Percentiles rank a stretch among this genome's conserved stretches.
Evolutionary conservation across 2,329 filamentous ascomycete genomes (phyloP).

Genomic region (Daldinia sp.): DNA sequence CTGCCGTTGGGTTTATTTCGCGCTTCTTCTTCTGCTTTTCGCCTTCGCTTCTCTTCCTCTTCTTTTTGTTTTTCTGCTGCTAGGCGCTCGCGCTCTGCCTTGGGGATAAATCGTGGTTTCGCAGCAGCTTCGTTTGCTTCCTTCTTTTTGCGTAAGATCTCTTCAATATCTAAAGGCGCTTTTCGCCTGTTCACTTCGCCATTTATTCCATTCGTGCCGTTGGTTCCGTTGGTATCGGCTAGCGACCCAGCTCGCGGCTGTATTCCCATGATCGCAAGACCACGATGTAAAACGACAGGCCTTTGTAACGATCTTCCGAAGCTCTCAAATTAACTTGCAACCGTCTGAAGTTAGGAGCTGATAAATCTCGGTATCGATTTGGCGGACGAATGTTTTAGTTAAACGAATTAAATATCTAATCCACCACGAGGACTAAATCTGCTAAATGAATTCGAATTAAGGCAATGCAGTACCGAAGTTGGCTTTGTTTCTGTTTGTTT

Average conservation of each 20-base stretch:
- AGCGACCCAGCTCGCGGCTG: slow-evolving; percentile 45
- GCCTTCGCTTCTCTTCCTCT: slow-evolving; percentile 64
- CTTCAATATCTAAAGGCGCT: slow-evolving; percentile 82
- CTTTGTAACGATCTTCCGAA: slow-evolving; percentile 5
- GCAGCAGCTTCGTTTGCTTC: slow-evolving; percentile 85
- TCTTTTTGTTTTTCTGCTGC: slow-evolving; percentile 78
- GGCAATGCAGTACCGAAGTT: slow-evolving; percentile 10
- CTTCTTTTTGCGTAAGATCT: slow-evolving; percentile 86
- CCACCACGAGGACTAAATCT: neutral
- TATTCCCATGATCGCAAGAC: slow-evolving; percentile 45
- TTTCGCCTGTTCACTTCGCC: slow-evolving; percentile 43
- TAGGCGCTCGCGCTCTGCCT: slow-evolving; percentile 77
- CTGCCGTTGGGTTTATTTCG: slow-evolving; percentile 28
- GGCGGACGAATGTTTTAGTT: neutral
- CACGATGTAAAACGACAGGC: slow-evolving; percentile 11
- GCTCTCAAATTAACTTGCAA: slow-evolving; percentile 3
- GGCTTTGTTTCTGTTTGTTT: slow-evolving; percentile 21
- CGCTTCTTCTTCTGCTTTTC: slow-evolving; percentile 51
- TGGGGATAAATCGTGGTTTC: slow-evolving; percentile 86
- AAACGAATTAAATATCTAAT: neutral
- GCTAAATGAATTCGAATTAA: neutral
- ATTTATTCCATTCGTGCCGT: slow-evolving; percentile 33
- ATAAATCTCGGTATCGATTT: neutral
- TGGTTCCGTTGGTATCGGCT: slow-evolving; percentile 32
- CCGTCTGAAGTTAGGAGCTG: neutral